Evolutionary conservation across 345 rosid species (phyloP).

Genomic region (Adansonia digitata): DNA sequence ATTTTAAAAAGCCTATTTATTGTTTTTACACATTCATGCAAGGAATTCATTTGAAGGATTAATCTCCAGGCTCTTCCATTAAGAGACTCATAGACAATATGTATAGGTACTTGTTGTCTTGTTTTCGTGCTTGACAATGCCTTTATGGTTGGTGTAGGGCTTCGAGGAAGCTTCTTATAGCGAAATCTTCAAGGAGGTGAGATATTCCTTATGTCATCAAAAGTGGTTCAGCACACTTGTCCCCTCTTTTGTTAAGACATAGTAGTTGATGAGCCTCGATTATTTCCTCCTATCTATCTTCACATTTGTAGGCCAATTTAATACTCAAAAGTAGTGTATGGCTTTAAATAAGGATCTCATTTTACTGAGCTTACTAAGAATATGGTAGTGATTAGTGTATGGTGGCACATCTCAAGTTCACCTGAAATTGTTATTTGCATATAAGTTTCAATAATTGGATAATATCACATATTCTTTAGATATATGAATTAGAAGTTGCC

Average conservation of each 20-base stretch:
- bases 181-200: constrained; percentile 78
- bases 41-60: not conserved
- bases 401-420: not conserved
- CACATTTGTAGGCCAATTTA: not conserved
- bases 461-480: not conserved
- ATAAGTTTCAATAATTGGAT: not conserved
- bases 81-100: not conserved
- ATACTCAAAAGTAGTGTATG: not conserved
- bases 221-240: not conserved
- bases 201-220: constrained; percentile 1
- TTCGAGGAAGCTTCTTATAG: constrained; percentile 63
- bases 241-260: not conserved
- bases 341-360: not conserved
- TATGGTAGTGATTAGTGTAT: not conserved
- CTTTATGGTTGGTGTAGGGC: constrained; percentile 43
- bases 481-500: not conserved
- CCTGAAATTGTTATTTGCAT: not conserved
- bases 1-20: not conserved
- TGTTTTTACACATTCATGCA: not conserved
- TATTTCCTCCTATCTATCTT: not conserved
- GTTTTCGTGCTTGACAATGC: constrained; percentile 4
- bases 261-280: not conserved
- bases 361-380: not conserved
- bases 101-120: not conserved
- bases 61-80: not conserved